Conservation (phyloP, 2,329 filamentous ascomycete species). For the Claviceps humidiphila region DNA sequence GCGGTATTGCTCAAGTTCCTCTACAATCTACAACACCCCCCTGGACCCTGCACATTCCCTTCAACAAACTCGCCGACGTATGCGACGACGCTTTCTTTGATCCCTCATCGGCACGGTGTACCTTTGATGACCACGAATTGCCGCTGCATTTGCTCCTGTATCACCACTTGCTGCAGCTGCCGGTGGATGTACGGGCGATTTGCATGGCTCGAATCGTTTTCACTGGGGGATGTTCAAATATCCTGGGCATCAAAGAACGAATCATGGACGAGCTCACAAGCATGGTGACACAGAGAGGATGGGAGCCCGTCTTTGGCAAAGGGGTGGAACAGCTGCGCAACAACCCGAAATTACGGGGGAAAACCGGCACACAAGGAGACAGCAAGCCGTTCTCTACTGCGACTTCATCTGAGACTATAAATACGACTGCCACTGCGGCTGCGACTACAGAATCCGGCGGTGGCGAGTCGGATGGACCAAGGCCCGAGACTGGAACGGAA, state of each 20-base stretch:
- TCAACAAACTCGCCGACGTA: conserved; percentile 57
- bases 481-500: conserved; percentile 12
- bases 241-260: conserved; percentile 67
- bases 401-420: conserved; percentile 9
- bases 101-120: conserved; percentile 31
- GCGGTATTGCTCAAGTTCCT: conserved; percentile 26
- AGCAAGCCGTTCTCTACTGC: conserved; percentile 11
- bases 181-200: conserved; percentile 66
- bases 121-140: conserved; percentile 77
- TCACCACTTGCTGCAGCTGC: conserved; percentile 58
- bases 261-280: conserved; percentile 61
- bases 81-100: conserved; percentile 66
- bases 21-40: conserved; percentile 35
- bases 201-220: conserved; percentile 88
- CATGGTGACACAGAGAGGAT: conserved; percentile 56
- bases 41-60: conserved; percentile 49
- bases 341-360: conserved; percentile 27
- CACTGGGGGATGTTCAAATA: conserved; percentile 64
- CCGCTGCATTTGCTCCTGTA: conserved; percentile 68
- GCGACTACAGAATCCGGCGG: conserved; percentile 5
- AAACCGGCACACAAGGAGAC: conserved; percentile 11
- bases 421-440: conserved; percentile 5
- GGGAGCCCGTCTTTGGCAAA: conserved; percentile 64
- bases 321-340: conserved; percentile 42
- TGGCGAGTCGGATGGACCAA: conserved; percentile 12